phyloP scores from a whole-genome alignment of 176 grass and related monocot species.

The Paspalum vaginatum region DNA sequence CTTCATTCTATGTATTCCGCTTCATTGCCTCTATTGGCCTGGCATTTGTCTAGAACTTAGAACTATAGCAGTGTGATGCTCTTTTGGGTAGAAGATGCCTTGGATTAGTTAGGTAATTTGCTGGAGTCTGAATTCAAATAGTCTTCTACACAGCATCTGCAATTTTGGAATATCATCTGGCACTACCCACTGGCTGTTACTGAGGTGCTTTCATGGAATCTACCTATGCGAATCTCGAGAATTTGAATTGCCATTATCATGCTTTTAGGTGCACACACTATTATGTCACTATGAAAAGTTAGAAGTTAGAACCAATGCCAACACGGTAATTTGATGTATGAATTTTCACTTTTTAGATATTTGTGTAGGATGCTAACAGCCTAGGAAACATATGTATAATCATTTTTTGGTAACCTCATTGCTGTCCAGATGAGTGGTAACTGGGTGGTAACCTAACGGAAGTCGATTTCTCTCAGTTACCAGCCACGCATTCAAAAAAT shows the following conservation, averaged over 20 bases:
- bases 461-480: neutral
- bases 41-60: neutral
- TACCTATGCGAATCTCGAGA: neutral
- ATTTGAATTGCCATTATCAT: neutral
- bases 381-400: neutral
- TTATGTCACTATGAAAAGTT: neutral
- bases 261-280: neutral
- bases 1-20: neutral
- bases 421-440: neutral
- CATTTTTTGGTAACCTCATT: neutral
- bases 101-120: conserved; percentile 20
- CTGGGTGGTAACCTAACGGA: too few species aligned
- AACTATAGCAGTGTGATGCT: neutral
- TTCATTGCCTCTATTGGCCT: conserved; percentile 17
- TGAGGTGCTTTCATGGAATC: conserved; percentile 9
- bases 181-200: neutral
- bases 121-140: conserved; percentile 30
- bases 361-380: neutral
- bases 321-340: neutral
- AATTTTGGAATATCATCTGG: conserved; percentile 1
- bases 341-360: neutral
- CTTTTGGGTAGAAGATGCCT: conserved; percentile 27
- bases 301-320: neutral
- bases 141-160: neutral
- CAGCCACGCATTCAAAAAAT: neutral